These are phyloP conservation scores for Ophiognomonia clavigignenti-juglandacearum DNA, from an alignment of 2,329 filamentous ascomycete genomes.

Conservation along the genomic window DNA sequence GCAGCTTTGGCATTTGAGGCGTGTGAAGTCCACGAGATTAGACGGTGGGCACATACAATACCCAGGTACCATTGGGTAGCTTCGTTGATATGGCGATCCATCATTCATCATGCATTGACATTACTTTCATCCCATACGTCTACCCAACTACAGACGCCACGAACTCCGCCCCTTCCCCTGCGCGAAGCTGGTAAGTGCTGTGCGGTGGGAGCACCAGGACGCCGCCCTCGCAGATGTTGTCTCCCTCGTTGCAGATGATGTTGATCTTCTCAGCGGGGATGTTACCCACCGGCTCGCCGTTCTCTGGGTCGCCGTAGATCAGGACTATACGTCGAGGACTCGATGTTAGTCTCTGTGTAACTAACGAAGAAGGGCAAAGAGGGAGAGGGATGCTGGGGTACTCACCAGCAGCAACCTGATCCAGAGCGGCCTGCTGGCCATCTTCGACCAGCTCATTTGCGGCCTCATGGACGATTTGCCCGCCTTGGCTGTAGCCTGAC, in stretches of 20 bases:
- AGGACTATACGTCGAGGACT: constrained; percentile 17
- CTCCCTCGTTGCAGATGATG: constrained; percentile 15
- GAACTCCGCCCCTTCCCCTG: neutral
- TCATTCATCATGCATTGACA: neutral
- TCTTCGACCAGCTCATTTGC: constrained; percentile 15
- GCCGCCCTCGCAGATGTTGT: constrained; percentile 15
- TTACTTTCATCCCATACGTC: no score
- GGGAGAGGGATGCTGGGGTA: neutral
- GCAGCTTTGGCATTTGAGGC: no score
- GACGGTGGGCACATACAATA: no score
- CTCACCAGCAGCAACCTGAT: constrained; percentile 14
- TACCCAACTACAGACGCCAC: constrained; percentile 4
- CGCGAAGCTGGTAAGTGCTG: constrained; percentile 7
- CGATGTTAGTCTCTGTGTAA: no score
- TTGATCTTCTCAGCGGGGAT: constrained; percentile 9
- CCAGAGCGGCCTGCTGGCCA: constrained; percentile 12
- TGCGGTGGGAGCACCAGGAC: constrained; percentile 1
- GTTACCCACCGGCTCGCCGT: constrained; percentile 10
- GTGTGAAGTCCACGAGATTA: no score
- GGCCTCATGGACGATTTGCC: constrained; percentile 25
- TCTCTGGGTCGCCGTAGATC: constrained; percentile 22
- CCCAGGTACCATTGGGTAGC: no score
- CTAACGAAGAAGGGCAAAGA: neutral
- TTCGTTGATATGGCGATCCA: neutral
- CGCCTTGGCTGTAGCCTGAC: constrained; percentile 31